Conservation (phyloP, 2,329 filamentous ascomycete genomes). For the Stylonectria norvegica region DNA sequence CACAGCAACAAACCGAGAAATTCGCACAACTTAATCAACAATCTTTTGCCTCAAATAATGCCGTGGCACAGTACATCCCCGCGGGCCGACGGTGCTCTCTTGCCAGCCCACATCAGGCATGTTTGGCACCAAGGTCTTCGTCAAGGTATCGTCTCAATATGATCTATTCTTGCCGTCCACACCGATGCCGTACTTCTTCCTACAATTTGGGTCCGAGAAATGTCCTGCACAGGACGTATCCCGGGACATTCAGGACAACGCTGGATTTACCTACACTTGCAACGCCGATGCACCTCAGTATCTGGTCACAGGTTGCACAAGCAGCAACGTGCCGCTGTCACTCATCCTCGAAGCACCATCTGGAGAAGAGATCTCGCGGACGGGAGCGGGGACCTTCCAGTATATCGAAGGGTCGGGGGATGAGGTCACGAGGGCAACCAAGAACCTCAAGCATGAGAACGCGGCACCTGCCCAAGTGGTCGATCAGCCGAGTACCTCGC, state of each 20-base stretch:
- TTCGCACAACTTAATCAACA: conserved; percentile 52
- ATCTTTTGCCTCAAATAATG: conserved; percentile 58
- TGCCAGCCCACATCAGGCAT: conserved; percentile 67
- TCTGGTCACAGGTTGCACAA: conserved; percentile 48
- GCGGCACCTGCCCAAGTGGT: conserved; percentile 34
- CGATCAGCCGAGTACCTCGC: conserved; percentile 39
- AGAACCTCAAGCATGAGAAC: conserved; percentile 36
- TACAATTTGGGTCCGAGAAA: conserved; percentile 77
- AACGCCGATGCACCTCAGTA: conserved; percentile 66
- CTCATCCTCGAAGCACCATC: conserved; percentile 50
- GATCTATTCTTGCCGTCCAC: conserved; percentile 61
- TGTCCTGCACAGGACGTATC: conserved; percentile 59
- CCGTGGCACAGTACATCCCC: conserved; percentile 64
- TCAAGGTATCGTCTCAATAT: conserved; percentile 73
- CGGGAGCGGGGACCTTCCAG: conserved; percentile 45
- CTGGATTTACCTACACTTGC: conserved; percentile 68
- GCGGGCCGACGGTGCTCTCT: conserved; percentile 61
- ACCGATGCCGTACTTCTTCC: conserved; percentile 54
- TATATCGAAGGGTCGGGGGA: conserved; percentile 50
- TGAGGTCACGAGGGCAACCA: conserved; percentile 39
- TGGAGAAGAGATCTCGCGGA: conserved; percentile 52
- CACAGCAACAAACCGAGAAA: conserved; percentile 50
- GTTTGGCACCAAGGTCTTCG: conserved; percentile 65
- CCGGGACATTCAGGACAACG: conserved; percentile 54
- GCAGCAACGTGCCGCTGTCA: conserved; percentile 52